Percentiles rank a stretch among this genome's conserved stretches.
Conservation (phyloP, 805 yeast genomes). For the Saturnispora serradocipensis region DNA sequence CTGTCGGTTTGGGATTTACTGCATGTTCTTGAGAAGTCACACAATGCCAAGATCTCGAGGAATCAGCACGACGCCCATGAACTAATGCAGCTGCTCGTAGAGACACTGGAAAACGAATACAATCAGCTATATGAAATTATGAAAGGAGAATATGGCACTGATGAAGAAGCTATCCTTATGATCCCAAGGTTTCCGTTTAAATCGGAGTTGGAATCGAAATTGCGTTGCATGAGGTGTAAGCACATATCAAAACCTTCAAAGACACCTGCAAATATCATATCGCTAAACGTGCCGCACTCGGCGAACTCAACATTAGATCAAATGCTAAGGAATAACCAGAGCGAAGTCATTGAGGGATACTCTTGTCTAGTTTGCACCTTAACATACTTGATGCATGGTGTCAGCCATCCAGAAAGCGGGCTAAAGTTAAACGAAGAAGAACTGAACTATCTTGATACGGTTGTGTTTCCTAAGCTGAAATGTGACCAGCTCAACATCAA, state of each 20-base stretch:
- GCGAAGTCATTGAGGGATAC: slow-evolving; percentile 69
- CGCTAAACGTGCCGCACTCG: slow-evolving; percentile 64
- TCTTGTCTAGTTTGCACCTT: slow-evolving; percentile 69
- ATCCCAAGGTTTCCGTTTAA: slow-evolving; percentile 66
- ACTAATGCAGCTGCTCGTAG: slow-evolving; percentile 69
- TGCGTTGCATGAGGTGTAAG: slow-evolving; percentile 63
- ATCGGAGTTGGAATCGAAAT: slow-evolving; percentile 56
- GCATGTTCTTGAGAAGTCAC: slow-evolving; percentile 60
- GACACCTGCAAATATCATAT: slow-evolving; percentile 59
- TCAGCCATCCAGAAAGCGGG: neutral
- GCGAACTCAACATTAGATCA: slow-evolving; percentile 32
- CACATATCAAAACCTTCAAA: slow-evolving; percentile 48
- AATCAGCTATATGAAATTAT: slow-evolving; percentile 10
- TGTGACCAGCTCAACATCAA: slow-evolving; percentile 42
- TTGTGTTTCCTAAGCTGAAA: slow-evolving; percentile 28
- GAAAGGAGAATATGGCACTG: slow-evolving; percentile 44
- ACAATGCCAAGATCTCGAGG: slow-evolving; percentile 63
- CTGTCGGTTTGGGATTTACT: slow-evolving; percentile 74
- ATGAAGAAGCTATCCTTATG: slow-evolving; percentile 15
- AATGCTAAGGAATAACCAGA: slow-evolving; percentile 46
- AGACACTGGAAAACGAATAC: slow-evolving; percentile 65
- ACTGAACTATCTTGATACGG: slow-evolving; percentile 25
- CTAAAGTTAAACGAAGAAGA: slow-evolving; percentile 21
- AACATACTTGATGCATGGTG: slow-evolving; percentile 20
- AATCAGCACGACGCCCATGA: slow-evolving; percentile 96